Base-by-base conservation (phyloP, 1,139 yeast genomes). In the Protomyces pachydermus region DNA sequence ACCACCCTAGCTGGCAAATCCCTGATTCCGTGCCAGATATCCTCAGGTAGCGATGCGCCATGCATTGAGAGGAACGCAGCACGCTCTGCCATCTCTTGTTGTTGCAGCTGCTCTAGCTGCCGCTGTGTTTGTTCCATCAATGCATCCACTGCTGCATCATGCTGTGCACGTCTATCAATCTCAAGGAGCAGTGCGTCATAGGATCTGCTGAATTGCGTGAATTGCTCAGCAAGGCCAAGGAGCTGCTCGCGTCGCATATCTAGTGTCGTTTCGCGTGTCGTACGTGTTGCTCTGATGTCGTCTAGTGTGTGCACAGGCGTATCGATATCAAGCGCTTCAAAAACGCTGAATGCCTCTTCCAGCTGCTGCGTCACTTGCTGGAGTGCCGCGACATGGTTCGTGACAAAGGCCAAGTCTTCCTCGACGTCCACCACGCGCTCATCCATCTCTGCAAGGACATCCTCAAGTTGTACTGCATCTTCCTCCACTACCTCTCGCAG, bases 391-490 rank as follows among this genome's bases (percentile, higher is more conserved):
- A 42, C 32, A 23, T 60, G 54, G 10, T 25, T 37, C 32, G 45
- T 23, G 35, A 54, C 50, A 5, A 35, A 12, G 6, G 54, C 25
- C 32, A 45, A 39, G 37, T 54, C 58, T 20, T 54, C 64, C 39
- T 45, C 64, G n/a, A 54, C 28, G 20, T 60, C 58, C 25, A 20
- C 54, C 12, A 51, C 32, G 3, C 58, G 25, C 25, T 60, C 64
- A n/a, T 46, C 55, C 37, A 60, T 50, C 38, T 60, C 64, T 12
- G 46, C 28, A 12, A 60, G 28, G 18, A 60, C 64, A 16, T 60
- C 64, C 32, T 60, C 64, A 20, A 60, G 54, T 18, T 60, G 64
- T 38, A n/a, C 25, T 9, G 58, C 64, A 48, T 60, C 64, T 4
- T 54, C 54, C 20, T 60, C 64, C 3, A 60, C 62, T 28, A 58